Evolutionary conservation across 2,329 filamentous ascomycete genomes (phyloP).

Genomic region (Pseudonectria foliicola): DNA sequence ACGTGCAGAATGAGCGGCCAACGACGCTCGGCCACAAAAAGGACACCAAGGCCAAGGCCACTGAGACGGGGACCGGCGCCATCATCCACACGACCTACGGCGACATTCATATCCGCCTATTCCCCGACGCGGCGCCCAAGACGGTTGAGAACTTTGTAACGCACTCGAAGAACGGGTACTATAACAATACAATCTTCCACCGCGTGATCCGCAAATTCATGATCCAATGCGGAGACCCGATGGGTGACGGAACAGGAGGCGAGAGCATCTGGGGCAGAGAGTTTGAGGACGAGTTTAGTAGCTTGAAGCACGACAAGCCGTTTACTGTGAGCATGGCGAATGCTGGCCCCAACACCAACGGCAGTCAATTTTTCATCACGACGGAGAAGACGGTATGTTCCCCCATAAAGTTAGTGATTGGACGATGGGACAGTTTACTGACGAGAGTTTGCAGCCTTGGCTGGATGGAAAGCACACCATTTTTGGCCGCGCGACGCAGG

Average conservation of each 20-base stretch:
- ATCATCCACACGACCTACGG: slow-evolving; percentile 88
- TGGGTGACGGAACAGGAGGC: slow-evolving; percentile 84
- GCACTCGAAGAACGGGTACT: slow-evolving; percentile 83
- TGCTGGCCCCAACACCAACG: slow-evolving; percentile 90
- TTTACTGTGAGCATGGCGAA: slow-evolving; percentile 98
- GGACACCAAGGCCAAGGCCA: slow-evolving; percentile 45
- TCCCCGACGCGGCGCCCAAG: slow-evolving; percentile 87
- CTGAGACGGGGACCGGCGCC: slow-evolving; percentile 70
- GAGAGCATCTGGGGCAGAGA: slow-evolving; percentile 88
- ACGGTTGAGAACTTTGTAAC: slow-evolving; percentile 97
- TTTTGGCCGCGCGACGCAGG: slow-evolving; percentile 84
- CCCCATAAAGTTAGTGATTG: neutral
- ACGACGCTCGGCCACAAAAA: slow-evolving; percentile 55
- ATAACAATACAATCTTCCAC: slow-evolving; percentile 97
- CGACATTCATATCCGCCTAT: slow-evolving; percentile 88
- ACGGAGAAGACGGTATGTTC: slow-evolving; percentile 80
- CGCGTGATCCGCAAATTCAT: slow-evolving; percentile 97
- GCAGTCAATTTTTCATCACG: slow-evolving; percentile 96
- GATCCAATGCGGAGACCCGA: slow-evolving; percentile 95
- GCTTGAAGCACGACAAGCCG: slow-evolving; percentile 85
- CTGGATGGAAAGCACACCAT: slow-evolving; percentile 94
- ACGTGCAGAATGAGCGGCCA: slow-evolving; percentile 93
- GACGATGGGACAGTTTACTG: slow-evolving; percentile 11
- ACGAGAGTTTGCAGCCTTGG: slow-evolving; percentile 57
- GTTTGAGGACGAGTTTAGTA: slow-evolving; percentile 92